Percentiles rank a stretch among this genome's conserved stretches.
Evolutionary conservation across 208 protist species (phyloP).

Genomic region (Acanthamoeba sp.): DNA sequence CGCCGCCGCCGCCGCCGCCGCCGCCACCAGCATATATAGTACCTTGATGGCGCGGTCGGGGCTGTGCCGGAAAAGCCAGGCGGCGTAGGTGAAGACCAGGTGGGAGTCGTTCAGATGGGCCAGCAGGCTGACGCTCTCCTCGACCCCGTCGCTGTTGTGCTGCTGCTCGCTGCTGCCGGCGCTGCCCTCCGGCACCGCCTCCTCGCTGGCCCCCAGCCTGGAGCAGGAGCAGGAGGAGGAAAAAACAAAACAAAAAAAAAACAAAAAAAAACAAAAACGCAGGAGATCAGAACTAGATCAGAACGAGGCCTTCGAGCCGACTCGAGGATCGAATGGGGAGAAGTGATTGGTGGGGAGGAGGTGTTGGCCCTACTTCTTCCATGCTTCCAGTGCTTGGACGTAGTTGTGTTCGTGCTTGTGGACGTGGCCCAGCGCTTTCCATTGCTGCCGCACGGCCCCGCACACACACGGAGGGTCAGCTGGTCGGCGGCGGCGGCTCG

Average conservation of each 20-base stretch:
- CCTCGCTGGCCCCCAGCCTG: background rate
- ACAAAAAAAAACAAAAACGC: too few relatives aligned
- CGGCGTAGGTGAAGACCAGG: background rate
- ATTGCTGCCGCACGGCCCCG: background rate
- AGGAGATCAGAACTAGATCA: too few relatives aligned
- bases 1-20: too few relatives aligned
- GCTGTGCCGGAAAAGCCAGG: background rate
- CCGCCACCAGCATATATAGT: too few relatives aligned
- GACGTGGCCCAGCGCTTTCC: background rate
- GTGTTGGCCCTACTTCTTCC: background rate
- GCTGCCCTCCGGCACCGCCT: background rate
- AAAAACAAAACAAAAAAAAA: too few relatives aligned
- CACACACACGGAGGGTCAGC: background rate
- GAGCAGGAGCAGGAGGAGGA: background rate
- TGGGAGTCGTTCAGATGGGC: background rate
- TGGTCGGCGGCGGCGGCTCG: background rate
- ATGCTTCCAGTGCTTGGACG: background rate
- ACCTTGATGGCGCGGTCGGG: background rate
- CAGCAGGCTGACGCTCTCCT: constrained; percentile 11
- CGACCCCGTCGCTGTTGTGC: background rate
- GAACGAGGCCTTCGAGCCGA: too few relatives aligned
- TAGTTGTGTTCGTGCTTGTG: background rate
- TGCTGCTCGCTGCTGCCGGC: too few relatives aligned
- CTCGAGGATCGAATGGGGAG: too few relatives aligned
- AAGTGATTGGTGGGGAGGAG: too few relatives aligned